Evolutionary conservation across 306 rosid genomes (phyloP).

Genomic region (Sphenostylis stenocarpa): DNA sequence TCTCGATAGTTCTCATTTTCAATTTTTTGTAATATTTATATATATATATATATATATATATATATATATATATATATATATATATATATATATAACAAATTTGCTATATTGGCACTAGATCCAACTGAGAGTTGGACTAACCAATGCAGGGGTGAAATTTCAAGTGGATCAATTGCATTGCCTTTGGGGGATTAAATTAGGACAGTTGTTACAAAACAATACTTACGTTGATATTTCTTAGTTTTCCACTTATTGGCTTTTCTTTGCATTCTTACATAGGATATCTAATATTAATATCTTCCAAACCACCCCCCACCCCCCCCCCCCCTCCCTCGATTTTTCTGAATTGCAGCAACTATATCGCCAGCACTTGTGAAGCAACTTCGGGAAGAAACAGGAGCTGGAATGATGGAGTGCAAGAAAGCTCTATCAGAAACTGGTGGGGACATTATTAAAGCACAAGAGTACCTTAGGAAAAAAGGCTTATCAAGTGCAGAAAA

Average conservation of each 20-base stretch:
- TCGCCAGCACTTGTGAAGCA: constrained; percentile 92
- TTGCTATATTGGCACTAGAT: background rate
- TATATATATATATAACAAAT: background rate
- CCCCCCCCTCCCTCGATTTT: background rate
- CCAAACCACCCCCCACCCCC: too few relatives aligned
- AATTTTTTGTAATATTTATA: background rate
- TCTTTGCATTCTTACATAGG: background rate
- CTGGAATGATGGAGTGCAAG: constrained; percentile 99
- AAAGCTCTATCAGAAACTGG: constrained; percentile 77
- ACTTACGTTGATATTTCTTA: constrained; percentile 11
- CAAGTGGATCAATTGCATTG: constrained; percentile 9
- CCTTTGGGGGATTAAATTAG: background rate
- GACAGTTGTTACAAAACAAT: background rate
- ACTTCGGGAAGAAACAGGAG: constrained; percentile 96
- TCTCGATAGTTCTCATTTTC: background rate
- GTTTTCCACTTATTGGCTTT: background rate
- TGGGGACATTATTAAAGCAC: constrained; percentile 82
- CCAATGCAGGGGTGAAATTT: constrained; percentile 13
- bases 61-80: background rate
- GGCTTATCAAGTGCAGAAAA: constrained; percentile 97
- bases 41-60: too few relatives aligned
- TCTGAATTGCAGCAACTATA: constrained; percentile 64
- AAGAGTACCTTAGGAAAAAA: constrained; percentile 84
- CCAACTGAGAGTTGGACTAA: constrained; percentile 22
- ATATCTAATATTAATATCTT: constrained; percentile 10